Conservation (phyloP, 2,329 filamentous ascomycete genomes). For the Alternaria conjuncta region DNA sequence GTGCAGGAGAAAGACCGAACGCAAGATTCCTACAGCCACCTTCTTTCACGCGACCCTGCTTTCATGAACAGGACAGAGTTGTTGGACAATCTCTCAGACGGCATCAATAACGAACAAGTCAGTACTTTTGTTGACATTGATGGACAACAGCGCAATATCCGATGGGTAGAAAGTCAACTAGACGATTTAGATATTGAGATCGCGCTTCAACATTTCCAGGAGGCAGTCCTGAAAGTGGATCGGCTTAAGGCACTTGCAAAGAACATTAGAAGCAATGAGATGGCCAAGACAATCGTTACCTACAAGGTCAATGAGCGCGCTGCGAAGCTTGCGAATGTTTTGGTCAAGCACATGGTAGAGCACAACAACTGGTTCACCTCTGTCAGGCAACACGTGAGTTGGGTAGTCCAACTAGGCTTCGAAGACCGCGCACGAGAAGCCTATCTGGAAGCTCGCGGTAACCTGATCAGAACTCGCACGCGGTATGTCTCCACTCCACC, state of each 20-base stretch:
- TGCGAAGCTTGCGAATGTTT: conserved; percentile 73
- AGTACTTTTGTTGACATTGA: conserved; percentile 92
- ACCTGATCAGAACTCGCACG: conserved; percentile 79
- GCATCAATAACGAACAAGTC: conserved; percentile 71
- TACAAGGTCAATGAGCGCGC: conserved; percentile 90
- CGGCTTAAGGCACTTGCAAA: conserved; percentile 80
- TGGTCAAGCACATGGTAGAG: conserved; percentile 78
- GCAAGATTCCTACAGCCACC: conserved; percentile 84
- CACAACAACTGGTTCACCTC: conserved; percentile 78
- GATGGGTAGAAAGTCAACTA: conserved; percentile 94
- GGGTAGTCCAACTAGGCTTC: conserved; percentile 85
- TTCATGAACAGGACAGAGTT: conserved; percentile 80
- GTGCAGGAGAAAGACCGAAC: conserved; percentile 85
- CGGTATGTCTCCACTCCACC: conserved; percentile 61
- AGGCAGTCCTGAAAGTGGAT: conserved; percentile 82
- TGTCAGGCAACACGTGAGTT: conserved; percentile 80
- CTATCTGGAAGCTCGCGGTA: conserved; percentile 80
- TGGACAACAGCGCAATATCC: conserved; percentile 92
- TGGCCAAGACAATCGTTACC: conserved; percentile 90
- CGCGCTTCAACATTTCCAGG: conserved; percentile 86
- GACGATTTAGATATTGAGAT: conserved; percentile 97
- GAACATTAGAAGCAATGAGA: conserved; percentile 80
- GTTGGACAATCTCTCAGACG: conserved; percentile 73
- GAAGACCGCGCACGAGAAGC: conserved; percentile 88
- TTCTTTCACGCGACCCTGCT: conserved; percentile 78